Percentiles rank a stretch among this genome's conserved stretches.
Evolutionary conservation across 2,329 filamentous ascomycete genomes (phyloP).

Genomic region (Exophiala spinifera): DNA sequence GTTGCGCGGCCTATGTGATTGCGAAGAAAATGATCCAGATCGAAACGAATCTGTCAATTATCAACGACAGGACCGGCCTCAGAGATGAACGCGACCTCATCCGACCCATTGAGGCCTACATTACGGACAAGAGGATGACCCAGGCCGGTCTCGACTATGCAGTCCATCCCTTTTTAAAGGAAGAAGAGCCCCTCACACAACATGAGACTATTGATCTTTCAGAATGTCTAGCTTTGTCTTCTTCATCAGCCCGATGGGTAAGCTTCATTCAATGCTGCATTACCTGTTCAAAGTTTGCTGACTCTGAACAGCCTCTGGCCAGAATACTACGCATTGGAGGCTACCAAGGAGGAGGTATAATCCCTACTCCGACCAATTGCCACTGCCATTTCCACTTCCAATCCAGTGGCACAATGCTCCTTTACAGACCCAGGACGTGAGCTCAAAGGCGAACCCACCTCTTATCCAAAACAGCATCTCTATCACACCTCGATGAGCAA

Average conservation of each 20-base stretch:
- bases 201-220: constrained; percentile 17
- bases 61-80: constrained; percentile 3
- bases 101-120: constrained; percentile 17
- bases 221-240: constrained; percentile 2
- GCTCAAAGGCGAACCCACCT: not conserved
- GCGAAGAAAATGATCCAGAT: constrained; percentile 19
- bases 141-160: constrained; percentile 14
- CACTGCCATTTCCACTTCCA: constrained; percentile 1
- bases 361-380: constrained; percentile 6
- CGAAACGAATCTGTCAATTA: constrained; percentile 11
- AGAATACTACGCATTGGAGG: constrained; percentile 21
- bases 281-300: too few species aligned
- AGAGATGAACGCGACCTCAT: constrained; percentile 15
- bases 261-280: not conserved
- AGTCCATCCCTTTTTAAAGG: constrained; percentile 6
- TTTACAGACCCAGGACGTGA: constrained; percentile 6
- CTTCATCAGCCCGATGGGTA: constrained; percentile 11
- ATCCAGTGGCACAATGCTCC: not conserved
- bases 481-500: too few species aligned
- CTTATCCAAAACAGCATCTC: too few species aligned
- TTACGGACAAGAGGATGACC: constrained; percentile 8
- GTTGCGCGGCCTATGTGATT: constrained; percentile 22
- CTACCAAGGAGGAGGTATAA: constrained; percentile 13
- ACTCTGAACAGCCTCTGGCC: constrained; percentile 10
- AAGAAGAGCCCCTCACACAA: constrained; percentile 2